Base-by-base conservation (phyloP, 441 rosid species). In the Viola pubescens region DNA sequence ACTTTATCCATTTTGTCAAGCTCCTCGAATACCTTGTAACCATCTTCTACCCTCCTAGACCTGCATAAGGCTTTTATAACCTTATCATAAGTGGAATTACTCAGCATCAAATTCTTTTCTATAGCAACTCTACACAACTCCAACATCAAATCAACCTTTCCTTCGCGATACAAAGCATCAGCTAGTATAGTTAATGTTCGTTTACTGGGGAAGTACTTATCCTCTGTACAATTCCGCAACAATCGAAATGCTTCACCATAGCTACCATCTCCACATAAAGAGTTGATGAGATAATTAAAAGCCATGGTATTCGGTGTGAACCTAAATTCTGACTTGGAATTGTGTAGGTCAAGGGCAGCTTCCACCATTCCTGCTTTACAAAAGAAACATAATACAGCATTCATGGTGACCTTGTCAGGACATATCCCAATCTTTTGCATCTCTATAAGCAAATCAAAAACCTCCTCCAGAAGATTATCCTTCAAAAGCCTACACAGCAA, bases 351-450 rank as follows among this genome's bases (percentile, higher is more conserved):
- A 10, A 81, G 68, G 7, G 95, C 97, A 64, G 73, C 84, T 58
- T 84, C 86, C 52, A 82, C 85, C 83, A 82, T 80, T 45, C 98
- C 97, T 7, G 83, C 85, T 70, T 92, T 92, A 66, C 96, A 86
- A 66, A 89, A 82, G 79, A 83, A 92, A 66, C 96, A 83, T 45
- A 92, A 74, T 39, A 82, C 77, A 52, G 85, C 82, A 62, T 79
- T 81, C 80, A 89, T 77, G 0, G 97, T 86, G 46, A 67, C 63
- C 70, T 60, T 67, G 64, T 88, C 81, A 58, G 96, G 88, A 4
- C 62, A 64, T 66, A 88, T 70, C 37, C 71, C 73, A 54, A 59
- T 61, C 37, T 81, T 84, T 64, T 75, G 77, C 97, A 88, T 92
- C 70, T 86, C 92, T 53, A 73, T 62, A 52, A 94, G 61, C 70